A percentile compares a stretch with the other conserved stretches of the same genome.
Evolutionary conservation across 768 basidiomycete genomes (phyloP).

Genomic region (Nidularia pulvinata): DNA sequence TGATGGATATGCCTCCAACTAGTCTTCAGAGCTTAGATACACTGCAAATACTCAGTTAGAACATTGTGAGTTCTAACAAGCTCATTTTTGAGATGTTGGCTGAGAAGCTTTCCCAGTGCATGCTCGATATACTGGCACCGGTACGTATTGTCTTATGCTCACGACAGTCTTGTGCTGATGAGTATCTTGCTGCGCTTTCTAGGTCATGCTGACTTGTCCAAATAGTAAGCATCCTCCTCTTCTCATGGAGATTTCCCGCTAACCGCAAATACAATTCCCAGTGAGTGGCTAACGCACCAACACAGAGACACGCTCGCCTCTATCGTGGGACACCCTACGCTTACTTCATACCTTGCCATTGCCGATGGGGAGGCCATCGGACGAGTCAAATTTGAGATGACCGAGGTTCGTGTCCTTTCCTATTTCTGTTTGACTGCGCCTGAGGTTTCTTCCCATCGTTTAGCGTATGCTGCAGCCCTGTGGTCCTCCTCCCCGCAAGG

Average conservation of each 20-base stretch:
- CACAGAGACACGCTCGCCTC: constrained; percentile 95
- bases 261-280: constrained; percentile 26
- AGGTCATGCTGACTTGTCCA: constrained; percentile 97
- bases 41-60: constrained; percentile 97
- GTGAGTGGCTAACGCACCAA: constrained; percentile 98
- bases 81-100: no score
- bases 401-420: constrained; percentile 63
- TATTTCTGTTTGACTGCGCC: constrained; percentile 2
- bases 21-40: constrained; percentile 93
- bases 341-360: constrained; percentile 86
- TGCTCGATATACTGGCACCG: constrained; percentile 95
- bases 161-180: no score
- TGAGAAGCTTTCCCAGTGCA: constrained; percentile 76
- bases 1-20: constrained; percentile 5
- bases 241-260: constrained; percentile 5
- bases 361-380: constrained; percentile 96
- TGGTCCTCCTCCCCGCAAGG: constrained; percentile 88
- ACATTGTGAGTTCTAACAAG: constrained; percentile 86
- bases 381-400: constrained; percentile 90
- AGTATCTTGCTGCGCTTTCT: constrained; percentile 7
- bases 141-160: constrained; percentile 54
- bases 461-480: constrained; percentile 96
- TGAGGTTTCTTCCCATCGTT: constrained; percentile 7
- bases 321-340: constrained; percentile 87
- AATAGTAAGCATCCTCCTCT: constrained; percentile 66